Conservation (phyloP, 202 grass and related monocot genomes). For the Eragrostis tef region DNA sequence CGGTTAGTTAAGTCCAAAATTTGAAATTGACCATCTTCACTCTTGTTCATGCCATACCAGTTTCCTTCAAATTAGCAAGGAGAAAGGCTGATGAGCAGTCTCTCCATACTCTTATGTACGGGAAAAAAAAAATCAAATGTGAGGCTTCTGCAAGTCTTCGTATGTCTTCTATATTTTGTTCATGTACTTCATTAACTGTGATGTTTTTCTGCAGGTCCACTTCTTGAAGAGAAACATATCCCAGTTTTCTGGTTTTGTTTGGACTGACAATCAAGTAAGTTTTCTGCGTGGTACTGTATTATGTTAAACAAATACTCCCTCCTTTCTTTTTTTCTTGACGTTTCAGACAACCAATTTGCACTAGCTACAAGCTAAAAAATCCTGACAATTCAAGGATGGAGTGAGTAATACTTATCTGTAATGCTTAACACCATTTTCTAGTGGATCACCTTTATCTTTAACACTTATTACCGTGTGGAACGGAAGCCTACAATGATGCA, state of each 20-base stretch:
- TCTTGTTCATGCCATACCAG: slow-evolving; percentile 54
- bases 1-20: background rate
- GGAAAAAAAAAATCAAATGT: slow-evolving; percentile 89
- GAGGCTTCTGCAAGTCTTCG: slow-evolving; percentile 32
- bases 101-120: slow-evolving; percentile 83
- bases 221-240: slow-evolving; percentile 85
- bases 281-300: slow-evolving; percentile 4
- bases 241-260: slow-evolving; percentile 95
- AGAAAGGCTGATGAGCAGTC: slow-evolving; percentile 81
- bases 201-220: slow-evolving; percentile 58
- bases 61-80: slow-evolving; percentile 89
- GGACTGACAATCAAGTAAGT: slow-evolving; percentile 65
- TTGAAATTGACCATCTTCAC: background rate
- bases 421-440: slow-evolving; percentile 18
- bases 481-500: background rate
- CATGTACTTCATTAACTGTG: slow-evolving; percentile 33
- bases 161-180: slow-evolving; percentile 14
- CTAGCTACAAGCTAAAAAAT: no score
- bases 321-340: no score
- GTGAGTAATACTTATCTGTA: background rate
- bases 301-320: background rate
- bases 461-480: background rate
- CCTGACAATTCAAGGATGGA: no score
- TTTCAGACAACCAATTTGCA: no score
- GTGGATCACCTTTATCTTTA: background rate